phyloP scores from a whole-genome alignment of 352 stramenopile genomes.

The Globisporangium perplexum region DNA sequence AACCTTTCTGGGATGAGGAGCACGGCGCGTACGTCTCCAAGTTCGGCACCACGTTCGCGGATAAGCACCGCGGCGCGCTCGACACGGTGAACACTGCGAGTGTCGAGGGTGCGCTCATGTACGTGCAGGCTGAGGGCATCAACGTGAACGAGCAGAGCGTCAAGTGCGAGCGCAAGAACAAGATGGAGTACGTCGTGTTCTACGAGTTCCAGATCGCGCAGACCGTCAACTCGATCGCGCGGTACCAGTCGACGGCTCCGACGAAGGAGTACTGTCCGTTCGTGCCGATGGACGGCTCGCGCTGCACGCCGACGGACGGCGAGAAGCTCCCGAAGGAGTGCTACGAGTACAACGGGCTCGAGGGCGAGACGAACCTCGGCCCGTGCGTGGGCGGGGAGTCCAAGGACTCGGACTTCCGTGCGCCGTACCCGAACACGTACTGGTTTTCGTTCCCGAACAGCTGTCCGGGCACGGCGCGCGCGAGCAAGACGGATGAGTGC shows the following conservation, averaged over 20 bases:
- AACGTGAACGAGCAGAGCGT: slow-evolving; percentile 15
- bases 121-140: slow-evolving; percentile 76
- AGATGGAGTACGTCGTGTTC: slow-evolving; percentile 26
- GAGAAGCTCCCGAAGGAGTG: slow-evolving; percentile 15
- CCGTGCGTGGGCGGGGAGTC: slow-evolving; percentile 8
- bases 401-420: slow-evolving; percentile 15
- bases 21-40: slow-evolving; percentile 16
- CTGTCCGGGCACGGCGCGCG: slow-evolving; percentile 6
- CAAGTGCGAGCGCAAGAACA: slow-evolving; percentile 27
- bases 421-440: slow-evolving; percentile 26
- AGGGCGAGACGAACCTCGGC: slow-evolving; percentile 18
- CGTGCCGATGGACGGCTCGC: slow-evolving; percentile 8
- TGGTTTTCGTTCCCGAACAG: slow-evolving; percentile 38
- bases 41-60: slow-evolving; percentile 22
- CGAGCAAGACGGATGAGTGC: slow-evolving; percentile 12
- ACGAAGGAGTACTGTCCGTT: slow-evolving; percentile 12
- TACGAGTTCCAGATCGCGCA: slow-evolving; percentile 27
- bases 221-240: slow-evolving; percentile 11
- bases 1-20: slow-evolving; percentile 23
- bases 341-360: slow-evolving; percentile 17
- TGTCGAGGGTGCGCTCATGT: slow-evolving; percentile 76
- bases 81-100: slow-evolving; percentile 75
- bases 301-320: slow-evolving; percentile 16
- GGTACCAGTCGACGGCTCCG: slow-evolving; percentile 12
- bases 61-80: slow-evolving; percentile 20